Evolutionary conservation across 108 stramenopile species (phyloP).

Genomic region (Cyclotella atomus): DNA sequence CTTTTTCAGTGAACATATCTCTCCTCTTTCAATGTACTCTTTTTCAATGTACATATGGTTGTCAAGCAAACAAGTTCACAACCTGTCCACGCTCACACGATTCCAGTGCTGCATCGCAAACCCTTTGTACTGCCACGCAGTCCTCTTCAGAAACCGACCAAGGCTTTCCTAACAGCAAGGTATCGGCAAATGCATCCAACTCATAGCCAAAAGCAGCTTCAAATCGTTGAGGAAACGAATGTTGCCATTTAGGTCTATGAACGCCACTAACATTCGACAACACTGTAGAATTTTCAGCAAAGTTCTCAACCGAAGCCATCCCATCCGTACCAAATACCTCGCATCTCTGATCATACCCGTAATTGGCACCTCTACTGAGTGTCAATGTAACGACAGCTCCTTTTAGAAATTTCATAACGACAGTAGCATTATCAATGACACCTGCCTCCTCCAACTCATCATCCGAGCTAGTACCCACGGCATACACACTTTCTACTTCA

Average conservation of each 20-base stretch:
- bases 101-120: slow-evolving; percentile 67
- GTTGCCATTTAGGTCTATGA: slow-evolving; percentile 41
- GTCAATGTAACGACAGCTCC: slow-evolving; percentile 36
- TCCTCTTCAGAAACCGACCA: slow-evolving; percentile 65
- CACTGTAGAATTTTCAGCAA: slow-evolving; percentile 39
- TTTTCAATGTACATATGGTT: no score
- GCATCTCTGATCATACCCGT: slow-evolving; percentile 83
- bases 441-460: slow-evolving; percentile 51
- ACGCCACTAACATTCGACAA: slow-evolving; percentile 51
- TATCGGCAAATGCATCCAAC: slow-evolving; percentile 72
- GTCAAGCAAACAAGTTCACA: slow-evolving; percentile 8
- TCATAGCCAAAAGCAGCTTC: slow-evolving; percentile 66
- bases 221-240: slow-evolving; percentile 78
- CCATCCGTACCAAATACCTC: slow-evolving; percentile 69
- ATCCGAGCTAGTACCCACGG: slow-evolving; percentile 57
- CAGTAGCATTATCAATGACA: slow-evolving; percentile 75
- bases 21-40: no score
- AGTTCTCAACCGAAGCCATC: slow-evolving; percentile 50
- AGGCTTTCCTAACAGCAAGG: slow-evolving; percentile 30
- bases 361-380: slow-evolving; percentile 53
- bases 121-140: slow-evolving; percentile 63
- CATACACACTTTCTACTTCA: slow-evolving; percentile 62
- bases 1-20: no score
- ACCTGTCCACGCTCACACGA: slow-evolving; percentile 45
- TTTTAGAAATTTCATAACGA: slow-evolving; percentile 57